Conservation (phyloP, 1,284 basidiomycete species). For the Coniferiporia sulphurascens region DNA sequence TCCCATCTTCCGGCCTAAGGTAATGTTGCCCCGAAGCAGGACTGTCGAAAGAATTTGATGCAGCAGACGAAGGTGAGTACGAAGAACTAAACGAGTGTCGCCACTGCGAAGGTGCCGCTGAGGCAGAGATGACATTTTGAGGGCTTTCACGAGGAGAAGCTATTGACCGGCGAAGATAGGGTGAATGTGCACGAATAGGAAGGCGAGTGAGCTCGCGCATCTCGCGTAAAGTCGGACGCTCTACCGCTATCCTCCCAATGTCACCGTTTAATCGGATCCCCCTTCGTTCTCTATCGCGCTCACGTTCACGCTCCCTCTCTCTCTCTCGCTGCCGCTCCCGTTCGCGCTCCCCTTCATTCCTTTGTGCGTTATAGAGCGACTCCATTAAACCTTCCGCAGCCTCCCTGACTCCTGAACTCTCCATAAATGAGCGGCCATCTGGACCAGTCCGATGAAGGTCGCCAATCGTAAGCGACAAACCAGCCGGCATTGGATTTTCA, state of each 20-base stretch:
- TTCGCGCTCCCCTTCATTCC: neutral
- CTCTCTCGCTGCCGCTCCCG: neutral
- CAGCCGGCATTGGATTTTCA: neutral
- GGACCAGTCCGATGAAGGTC: neutral
- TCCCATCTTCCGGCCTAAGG: neutral
- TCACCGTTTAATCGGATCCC: neutral
- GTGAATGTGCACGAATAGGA: neutral
- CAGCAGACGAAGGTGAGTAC: neutral
- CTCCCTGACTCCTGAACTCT: neutral
- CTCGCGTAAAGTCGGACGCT: slow-evolving; percentile 3
- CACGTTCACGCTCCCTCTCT: neutral
- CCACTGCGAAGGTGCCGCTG: neutral
- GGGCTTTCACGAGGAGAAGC: neutral
- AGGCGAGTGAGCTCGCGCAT: slow-evolving; percentile 6
- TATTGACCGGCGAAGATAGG: neutral
- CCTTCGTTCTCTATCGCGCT: neutral
- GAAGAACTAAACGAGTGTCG: neutral
- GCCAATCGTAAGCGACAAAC: neutral
- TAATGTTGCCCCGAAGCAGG: neutral
- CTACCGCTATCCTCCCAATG: neutral
- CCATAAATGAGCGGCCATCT: neutral
- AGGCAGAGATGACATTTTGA: neutral
- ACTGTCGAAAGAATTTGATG: neutral
- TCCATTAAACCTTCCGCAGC: neutral
- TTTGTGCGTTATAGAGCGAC: neutral